Conservation (phyloP, 768 basidiomycete genomes). For the Leccinum incarnatum region DNA sequence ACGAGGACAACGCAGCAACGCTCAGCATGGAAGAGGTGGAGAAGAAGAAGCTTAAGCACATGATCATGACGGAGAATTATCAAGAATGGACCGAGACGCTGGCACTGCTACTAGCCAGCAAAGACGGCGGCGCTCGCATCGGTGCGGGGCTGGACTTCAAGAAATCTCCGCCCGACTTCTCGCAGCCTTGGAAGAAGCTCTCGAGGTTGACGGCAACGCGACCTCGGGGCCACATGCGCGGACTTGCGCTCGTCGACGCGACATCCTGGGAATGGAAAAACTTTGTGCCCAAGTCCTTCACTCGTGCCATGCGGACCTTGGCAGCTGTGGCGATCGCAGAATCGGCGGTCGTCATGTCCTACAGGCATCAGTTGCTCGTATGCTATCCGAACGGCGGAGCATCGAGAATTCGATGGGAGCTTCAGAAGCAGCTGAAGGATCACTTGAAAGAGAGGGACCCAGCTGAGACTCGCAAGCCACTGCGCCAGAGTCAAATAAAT, state of each 20-base stretch:
- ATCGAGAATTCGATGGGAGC: neutral
- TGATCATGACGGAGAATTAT: too few species aligned
- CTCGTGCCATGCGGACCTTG: neutral
- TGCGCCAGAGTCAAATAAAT: too few species aligned
- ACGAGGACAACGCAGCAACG: too few species aligned
- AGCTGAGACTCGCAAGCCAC: too few species aligned
- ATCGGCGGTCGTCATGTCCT: neutral
- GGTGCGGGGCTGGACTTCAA: too few species aligned
- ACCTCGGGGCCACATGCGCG: neutral
- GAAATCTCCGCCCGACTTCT: neutral
- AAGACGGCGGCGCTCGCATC: too few species aligned
- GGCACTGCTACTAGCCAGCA: too few species aligned
- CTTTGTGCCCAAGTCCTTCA: too few species aligned
- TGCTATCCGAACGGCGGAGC: neutral
- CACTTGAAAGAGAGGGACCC: too few species aligned
- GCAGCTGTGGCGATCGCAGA: neutral
- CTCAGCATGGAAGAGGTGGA: too few species aligned
- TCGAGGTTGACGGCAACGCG: neutral
- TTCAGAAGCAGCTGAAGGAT: neutral
- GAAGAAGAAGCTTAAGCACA: too few species aligned
- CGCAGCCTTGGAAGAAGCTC: neutral
- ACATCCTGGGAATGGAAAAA: neutral
- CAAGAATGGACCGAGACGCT: too few species aligned
- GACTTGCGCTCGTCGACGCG: neutral
- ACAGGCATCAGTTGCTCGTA: neutral